Percentiles rank a stretch among this genome's conserved stretches.
These are phyloP conservation scores for Cutaneotrichosporon dermatis DNA, from an alignment of 1,284 basidiomycete species.

Conservation along the genomic window DNA sequence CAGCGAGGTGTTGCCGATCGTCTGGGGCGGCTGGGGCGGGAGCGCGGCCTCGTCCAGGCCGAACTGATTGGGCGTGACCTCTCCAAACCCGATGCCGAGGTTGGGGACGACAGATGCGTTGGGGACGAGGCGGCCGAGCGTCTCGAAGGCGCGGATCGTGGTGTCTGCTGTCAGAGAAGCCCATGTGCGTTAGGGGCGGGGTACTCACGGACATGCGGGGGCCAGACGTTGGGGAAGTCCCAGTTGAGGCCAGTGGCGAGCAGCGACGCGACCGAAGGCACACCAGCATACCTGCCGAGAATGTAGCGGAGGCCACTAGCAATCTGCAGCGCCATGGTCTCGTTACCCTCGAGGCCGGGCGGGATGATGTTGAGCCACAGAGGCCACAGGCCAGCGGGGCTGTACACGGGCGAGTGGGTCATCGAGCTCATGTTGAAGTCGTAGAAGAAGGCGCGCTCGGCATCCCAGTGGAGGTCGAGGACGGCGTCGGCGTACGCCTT, in stretches of 20 bases:
- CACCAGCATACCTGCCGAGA: slow-evolving; percentile 77
- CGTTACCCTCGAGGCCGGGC: slow-evolving; percentile 58
- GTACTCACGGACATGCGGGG: slow-evolving; percentile 64
- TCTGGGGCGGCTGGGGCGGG: slow-evolving; percentile 46
- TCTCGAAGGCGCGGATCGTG: slow-evolving; percentile 68
- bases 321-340: slow-evolving; percentile 59
- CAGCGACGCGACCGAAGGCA: slow-evolving; percentile 63
- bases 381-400: slow-evolving; percentile 73
- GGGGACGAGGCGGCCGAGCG: slow-evolving; percentile 31
- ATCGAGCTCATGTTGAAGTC: slow-evolving; percentile 61
- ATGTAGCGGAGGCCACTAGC: slow-evolving; percentile 72
- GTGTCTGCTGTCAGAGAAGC: slow-evolving; percentile 53
- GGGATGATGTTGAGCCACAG: slow-evolving; percentile 83
- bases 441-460: slow-evolving; percentile 76
- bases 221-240: slow-evolving; percentile 55
- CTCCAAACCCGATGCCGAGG: slow-evolving; percentile 26
- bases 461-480: slow-evolving; percentile 82
- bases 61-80: slow-evolving; percentile 69
- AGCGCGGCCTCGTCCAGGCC: slow-evolving; percentile 63
- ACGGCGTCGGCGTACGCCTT: slow-evolving; percentile 62
- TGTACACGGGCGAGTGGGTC: slow-evolving; percentile 61
- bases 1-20: slow-evolving; percentile 55
- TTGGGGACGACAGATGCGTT: slow-evolving; percentile 20
- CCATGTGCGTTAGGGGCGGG: no score
- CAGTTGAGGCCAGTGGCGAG: slow-evolving; percentile 75